These are phyloP conservation scores for Zymoseptoria crescenta DNA, from an alignment of 2,329 filamentous ascomycete genomes.

Conservation along the genomic window DNA sequence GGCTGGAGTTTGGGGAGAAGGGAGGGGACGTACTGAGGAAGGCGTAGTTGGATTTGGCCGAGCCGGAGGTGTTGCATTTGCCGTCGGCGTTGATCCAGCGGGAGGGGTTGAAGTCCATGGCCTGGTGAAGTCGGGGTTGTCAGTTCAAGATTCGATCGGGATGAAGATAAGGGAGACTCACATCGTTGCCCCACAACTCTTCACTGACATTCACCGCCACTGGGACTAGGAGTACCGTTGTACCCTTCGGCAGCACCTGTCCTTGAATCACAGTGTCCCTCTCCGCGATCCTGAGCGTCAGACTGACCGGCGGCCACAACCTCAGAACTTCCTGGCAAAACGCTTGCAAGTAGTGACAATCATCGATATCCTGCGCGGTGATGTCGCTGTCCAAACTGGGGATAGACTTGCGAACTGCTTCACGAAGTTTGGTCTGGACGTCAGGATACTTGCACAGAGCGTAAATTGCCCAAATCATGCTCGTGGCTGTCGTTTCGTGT, in stretches of 20 bases:
- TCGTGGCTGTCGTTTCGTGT: conserved; percentile 49
- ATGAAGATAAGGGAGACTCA: conserved; percentile 25
- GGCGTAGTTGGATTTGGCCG: conserved; percentile 67
- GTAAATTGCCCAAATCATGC: conserved; percentile 49
- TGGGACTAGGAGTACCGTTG: conserved; percentile 56
- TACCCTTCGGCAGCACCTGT: conserved; percentile 61
- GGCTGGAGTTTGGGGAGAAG: background rate
- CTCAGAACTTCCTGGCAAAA: conserved; percentile 72
- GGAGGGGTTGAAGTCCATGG: conserved; percentile 64
- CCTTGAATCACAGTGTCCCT: conserved; percentile 59
- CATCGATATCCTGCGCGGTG: conserved; percentile 55
- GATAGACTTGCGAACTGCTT: conserved; percentile 43
- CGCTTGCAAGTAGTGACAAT: conserved; percentile 70
- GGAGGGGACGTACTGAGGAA: conserved; percentile 47
- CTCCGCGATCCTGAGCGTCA: conserved; percentile 59
- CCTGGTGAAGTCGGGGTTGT: background rate
- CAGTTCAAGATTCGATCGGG: background rate
- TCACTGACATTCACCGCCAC: conserved; percentile 63
- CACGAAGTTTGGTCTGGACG: conserved; percentile 42
- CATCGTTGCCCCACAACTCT: conserved; percentile 68
- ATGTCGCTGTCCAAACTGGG: conserved; percentile 39
- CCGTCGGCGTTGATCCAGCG: conserved; percentile 56
- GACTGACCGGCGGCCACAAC: conserved; percentile 61
- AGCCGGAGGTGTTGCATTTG: conserved; percentile 55
- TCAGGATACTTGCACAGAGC: conserved; percentile 44